Conservation (phyloP, 768 basidiomycete species). For the Pleurotus ostreatus region DNA sequence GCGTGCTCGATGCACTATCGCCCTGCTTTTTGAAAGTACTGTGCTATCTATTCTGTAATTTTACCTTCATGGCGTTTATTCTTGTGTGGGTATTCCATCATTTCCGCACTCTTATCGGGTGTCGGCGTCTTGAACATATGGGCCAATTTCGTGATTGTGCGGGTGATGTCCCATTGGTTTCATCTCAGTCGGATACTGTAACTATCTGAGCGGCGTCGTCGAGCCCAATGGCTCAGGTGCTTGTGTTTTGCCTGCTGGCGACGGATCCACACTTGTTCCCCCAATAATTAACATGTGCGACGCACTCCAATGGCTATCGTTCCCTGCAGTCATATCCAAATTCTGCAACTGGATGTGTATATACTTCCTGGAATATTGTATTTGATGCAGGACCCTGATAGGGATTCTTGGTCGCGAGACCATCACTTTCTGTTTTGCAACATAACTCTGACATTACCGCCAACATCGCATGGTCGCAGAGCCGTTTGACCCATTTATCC, state of each 20-base stretch:
- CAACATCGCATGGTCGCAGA: background rate
- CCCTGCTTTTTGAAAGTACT: background rate
- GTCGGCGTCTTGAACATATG: background rate
- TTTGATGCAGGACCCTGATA: conserved; percentile 3
- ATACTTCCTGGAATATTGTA: background rate
- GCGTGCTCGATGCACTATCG: background rate
- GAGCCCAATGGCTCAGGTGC: background rate
- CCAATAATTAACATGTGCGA: conserved; percentile 4
- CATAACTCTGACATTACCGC: background rate
- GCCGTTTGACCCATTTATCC: conserved; percentile 2
- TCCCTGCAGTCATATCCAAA: too few species aligned
- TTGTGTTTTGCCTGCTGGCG: conserved; percentile 6
- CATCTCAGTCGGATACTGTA: background rate
- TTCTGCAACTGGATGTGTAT: background rate
- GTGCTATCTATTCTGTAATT: background rate
- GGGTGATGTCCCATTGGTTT: conserved; percentile 1
- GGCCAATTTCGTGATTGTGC: background rate
- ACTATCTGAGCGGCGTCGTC: background rate
- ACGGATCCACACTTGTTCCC: background rate
- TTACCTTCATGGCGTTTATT: background rate
- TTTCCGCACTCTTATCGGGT: background rate
- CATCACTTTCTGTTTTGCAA: background rate
- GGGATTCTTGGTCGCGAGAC: conserved; percentile 1
- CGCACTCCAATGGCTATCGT: too few species aligned
- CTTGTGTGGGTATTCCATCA: background rate